Base-by-base conservation (phyloP, 164 flowering plant genomes). In the Aristolochia contorta region DNA sequence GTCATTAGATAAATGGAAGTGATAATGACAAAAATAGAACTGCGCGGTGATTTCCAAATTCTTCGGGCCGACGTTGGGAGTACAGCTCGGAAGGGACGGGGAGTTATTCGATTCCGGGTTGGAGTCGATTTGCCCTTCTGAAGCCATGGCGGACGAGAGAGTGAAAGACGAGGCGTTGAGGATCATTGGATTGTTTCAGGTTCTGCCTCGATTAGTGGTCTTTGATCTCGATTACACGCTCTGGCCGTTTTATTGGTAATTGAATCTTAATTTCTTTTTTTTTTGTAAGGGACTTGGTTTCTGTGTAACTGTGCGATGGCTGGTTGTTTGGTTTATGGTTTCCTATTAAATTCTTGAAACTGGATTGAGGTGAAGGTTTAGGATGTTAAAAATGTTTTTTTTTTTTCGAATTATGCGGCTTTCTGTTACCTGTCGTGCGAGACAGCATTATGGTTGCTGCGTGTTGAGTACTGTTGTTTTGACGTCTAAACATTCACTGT, bases 161-260 rank as follows among this genome's bases (percentile, higher is more conserved):
- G 95, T 82, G 76, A 86, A 86, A 71, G 74, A 77, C 16, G 97
- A 87, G 50, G 99, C 99, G 2, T 33, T 84, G 77, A 82, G 85
- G 76, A 79, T 87, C 24, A 63, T 93, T 16, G 92, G 94, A 30
- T 52, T 80, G 55, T 85, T 81, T 53, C 82, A 80, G 72, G 71
- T 80, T 13, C 78, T 93, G 12, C 97, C 96, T 66, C 80, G 84
- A 24, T 66, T 93, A 58, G 97, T 93, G 57, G 92, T 93, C 76
- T 93, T 93, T 78, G 97, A 93, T 80, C 97, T 93, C 63, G 99
- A 93, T 71, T 90, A 93, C 79, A 90, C 97, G 69, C 88, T 93
- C 75, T 93, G 99, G 97, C 97, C 99, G 62, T 93, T 88, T 72
- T 93, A 86, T 74, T 90, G 99, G 99, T 90, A 74, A 0, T 12